A percentile compares a stretch with the other conserved stretches of the same genome.
phyloP scores from a whole-genome alignment of 73 alveolate species.

The Paramecium sexaurelia region DNA sequence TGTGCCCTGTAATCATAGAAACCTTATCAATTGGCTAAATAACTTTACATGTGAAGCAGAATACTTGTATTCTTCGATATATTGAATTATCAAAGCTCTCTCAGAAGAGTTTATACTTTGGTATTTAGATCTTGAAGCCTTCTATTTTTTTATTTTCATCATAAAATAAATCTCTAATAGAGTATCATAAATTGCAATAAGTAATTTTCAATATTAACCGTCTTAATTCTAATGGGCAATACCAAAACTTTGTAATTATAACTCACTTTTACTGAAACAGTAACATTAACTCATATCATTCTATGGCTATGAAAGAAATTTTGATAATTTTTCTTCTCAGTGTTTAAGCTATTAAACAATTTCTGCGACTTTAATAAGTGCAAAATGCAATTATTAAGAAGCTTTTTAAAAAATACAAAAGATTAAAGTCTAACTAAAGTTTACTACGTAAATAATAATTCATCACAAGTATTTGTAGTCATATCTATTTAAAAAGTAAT shows the following conservation, averaged over 20 bases:
- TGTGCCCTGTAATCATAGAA: constrained; percentile 18
- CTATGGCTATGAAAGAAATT: not conserved
- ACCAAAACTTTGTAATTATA: not conserved
- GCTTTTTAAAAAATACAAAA: not conserved
- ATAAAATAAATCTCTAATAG: not conserved
- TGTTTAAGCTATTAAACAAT: not conserved
- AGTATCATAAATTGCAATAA: not conserved
- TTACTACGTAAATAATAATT: no score
- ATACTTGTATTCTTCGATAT: not conserved
- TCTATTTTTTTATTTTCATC: constrained; percentile 9
- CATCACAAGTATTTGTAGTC: no score
- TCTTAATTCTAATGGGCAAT: not conserved
- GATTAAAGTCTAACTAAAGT: no score
- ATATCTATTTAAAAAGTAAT: no score
- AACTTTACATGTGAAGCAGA: not conserved
- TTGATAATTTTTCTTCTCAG: not conserved
- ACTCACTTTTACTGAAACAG: not conserved
- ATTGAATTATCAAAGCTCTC: constrained; percentile 9
- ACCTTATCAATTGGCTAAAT: not conserved
- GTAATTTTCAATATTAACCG: not conserved
- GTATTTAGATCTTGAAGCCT: constrained; percentile 17
- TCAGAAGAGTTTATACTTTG: not conserved
- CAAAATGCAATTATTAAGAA: not conserved
- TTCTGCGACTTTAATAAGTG: not conserved
- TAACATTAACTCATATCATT: not conserved